phyloP scores from a whole-genome alignment of 176 grass and related monocot species.

The barley (Hordeum vulgare) region DNA sequence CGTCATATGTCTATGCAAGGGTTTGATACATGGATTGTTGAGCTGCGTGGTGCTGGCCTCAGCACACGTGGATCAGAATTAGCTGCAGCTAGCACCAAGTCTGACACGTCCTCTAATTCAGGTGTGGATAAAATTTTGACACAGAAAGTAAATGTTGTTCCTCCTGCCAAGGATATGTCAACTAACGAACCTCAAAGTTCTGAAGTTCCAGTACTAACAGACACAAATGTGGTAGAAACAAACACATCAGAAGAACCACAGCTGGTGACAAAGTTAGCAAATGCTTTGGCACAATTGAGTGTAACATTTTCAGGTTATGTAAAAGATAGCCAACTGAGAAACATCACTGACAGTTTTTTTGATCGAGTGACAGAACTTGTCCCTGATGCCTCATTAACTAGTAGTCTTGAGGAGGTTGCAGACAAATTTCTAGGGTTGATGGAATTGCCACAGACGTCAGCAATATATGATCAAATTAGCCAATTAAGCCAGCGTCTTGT shows the following conservation, averaged over 20 bases:
- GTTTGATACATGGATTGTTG: constrained; percentile 97
- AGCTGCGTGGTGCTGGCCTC: constrained; percentile 85
- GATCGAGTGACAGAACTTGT: constrained; percentile 69
- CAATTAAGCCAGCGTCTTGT: constrained; percentile 78
- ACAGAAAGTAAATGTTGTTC: constrained; percentile 25
- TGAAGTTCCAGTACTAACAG: constrained; percentile 30
- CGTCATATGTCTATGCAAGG: constrained; percentile 94
- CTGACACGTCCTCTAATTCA: constrained; percentile 9
- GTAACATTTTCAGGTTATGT: constrained; percentile 77
- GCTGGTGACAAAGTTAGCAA: constrained; percentile 68
- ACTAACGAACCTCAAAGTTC: constrained; percentile 26
- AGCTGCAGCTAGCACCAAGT: constrained; percentile 21
- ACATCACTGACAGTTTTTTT: constrained; percentile 66
- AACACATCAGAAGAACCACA: constrained; percentile 57
- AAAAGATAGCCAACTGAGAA: constrained; percentile 60
- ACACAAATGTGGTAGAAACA: constrained; percentile 19
- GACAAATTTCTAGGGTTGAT: constrained; percentile 59
- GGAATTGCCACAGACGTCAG: constrained; percentile 68
- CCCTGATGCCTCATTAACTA: constrained; percentile 50
- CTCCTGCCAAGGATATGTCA: constrained; percentile 18
- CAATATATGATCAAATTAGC: constrained; percentile 70
- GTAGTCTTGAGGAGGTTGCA: constrained; percentile 56
- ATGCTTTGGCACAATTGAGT: constrained; percentile 55
- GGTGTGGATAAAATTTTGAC: constrained; percentile 21
- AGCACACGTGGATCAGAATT: constrained; percentile 46